Base-by-base conservation (phyloP, 2,329 filamentous ascomycete genomes). In the Pseudocercospora macadamiae region DNA sequence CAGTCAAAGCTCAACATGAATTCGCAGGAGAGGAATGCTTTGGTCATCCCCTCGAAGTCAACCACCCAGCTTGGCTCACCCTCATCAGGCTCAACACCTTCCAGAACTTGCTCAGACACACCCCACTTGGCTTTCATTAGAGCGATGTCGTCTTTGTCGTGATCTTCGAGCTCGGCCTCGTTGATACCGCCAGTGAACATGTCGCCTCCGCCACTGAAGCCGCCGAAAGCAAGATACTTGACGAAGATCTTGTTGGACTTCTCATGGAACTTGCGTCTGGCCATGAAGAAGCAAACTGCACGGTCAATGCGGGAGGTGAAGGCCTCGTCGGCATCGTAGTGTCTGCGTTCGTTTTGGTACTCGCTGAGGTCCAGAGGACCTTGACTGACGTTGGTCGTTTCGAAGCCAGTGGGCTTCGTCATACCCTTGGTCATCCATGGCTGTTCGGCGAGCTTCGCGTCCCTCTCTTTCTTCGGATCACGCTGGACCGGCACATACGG, bases 221-320 rank as follows among this genome's bases (percentile, higher is more conserved):
- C 93, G 2, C 95, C 95, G 44, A 93, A 88, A 32, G 85, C 82
- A 57, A 97, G 83, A 70, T 95, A 96, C 64, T 89, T 90, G 68
- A 85, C 82, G 75, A 99, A 95, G 30, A 92, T 77, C 16, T 82
- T 78, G 3, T 79, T 74, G 21, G 86, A 86, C 3, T 85, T 79
- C 10, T 79, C 74, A 59, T 89, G 84, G 59, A 96, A 83, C 64
- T 90, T 92, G 28, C 93, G 89, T 47, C 87, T 89, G 32, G 84
- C 81, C 62, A 89, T 86, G 76, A 88, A 99, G 12, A 91, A 88
- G 65, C 92, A 87, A 55, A 97, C 89, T 47, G 91, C 95, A 23
- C 87, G 83, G 70, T 97, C 88, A 37, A 97, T 91, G 47, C 95
- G 91, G 56, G 89, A 89, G 59, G 52, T 64, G 55, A 80, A 77